A percentile compares a stretch with the other conserved stretches of the same genome.
Conservation (phyloP, 2,329 filamentous ascomycete species). For the Colletotrichum sp. region DNA sequence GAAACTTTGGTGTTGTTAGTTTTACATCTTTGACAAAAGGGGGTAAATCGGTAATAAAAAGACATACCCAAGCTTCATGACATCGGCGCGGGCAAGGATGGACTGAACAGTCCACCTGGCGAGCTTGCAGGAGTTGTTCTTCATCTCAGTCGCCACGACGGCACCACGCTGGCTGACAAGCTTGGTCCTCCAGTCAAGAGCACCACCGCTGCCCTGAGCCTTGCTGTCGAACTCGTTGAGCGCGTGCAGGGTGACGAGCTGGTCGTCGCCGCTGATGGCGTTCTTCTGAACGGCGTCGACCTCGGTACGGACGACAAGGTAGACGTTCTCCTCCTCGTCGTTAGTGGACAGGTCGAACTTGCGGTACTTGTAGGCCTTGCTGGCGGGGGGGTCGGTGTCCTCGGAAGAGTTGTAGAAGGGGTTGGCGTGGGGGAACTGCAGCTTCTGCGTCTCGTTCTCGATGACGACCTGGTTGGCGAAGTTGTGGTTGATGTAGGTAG, state of each 20-base stretch:
- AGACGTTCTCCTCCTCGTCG: slow-evolving; percentile 85
- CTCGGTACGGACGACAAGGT: slow-evolving; percentile 93
- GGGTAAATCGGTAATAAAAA: not conserved
- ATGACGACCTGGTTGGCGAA: slow-evolving; percentile 94
- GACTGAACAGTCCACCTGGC: slow-evolving; percentile 97
- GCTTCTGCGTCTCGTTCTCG: slow-evolving; percentile 79
- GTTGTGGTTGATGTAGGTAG: slow-evolving; percentile 99
- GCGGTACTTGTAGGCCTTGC: slow-evolving; percentile 98
- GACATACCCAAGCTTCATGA: slow-evolving; percentile 94
- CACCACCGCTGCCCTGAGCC: slow-evolving; percentile 92
- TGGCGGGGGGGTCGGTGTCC: slow-evolving; percentile 91
- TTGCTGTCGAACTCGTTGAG: slow-evolving; percentile 99
- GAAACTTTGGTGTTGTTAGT: slow-evolving; percentile 66
- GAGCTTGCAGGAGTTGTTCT: slow-evolving; percentile 99
- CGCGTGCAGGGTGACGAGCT: slow-evolving; percentile 90
- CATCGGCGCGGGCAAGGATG: slow-evolving; percentile 95
- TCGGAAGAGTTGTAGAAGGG: slow-evolving; percentile 96
- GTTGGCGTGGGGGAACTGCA: slow-evolving; percentile 86
- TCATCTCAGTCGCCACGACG: slow-evolving; percentile 99
- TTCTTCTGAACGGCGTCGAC: slow-evolving; percentile 96
- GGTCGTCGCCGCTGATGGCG: slow-evolving; percentile 88
- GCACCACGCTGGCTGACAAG: slow-evolving; percentile 93
- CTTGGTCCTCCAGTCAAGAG: slow-evolving; percentile 96
- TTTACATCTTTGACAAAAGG: not conserved
- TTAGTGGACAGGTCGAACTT: slow-evolving; percentile 95